A percentile compares a stretch with the other conserved stretches of the same genome.
These are phyloP conservation scores for Lagenidium giganteum DNA, from an alignment of 352 stramenopile species.

Conservation along the genomic window DNA sequence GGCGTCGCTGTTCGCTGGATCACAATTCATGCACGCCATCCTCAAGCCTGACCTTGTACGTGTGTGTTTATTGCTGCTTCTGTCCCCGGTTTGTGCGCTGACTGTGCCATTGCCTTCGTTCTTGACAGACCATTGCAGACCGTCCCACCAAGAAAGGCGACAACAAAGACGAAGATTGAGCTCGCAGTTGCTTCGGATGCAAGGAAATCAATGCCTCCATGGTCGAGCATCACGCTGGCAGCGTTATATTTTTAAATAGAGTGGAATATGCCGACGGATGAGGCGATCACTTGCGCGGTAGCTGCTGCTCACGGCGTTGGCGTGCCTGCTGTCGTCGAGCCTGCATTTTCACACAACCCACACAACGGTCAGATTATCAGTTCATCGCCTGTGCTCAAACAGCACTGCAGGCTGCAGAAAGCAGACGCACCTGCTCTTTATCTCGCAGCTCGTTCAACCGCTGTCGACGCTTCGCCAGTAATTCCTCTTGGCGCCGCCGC, in stretches of 20 bases:
- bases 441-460: constrained; percentile 61
- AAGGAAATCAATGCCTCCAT: too few species aligned
- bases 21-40: constrained; percentile 77
- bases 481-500: constrained; percentile 66
- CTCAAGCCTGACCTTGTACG: constrained; percentile 78
- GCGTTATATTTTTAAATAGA: constrained; percentile 15
- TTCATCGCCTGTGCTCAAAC: neutral
- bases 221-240: too few species aligned
- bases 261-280: constrained; percentile 4
- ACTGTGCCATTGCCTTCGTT: too few species aligned
- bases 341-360: constrained; percentile 17
- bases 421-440: constrained; percentile 50
- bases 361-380: neutral
- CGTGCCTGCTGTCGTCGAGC: constrained; percentile 47
- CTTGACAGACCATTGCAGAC: constrained; percentile 43
- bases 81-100: constrained; percentile 2
- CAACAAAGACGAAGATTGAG: constrained; percentile 5
- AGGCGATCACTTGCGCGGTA: constrained; percentile 2
- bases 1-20: constrained; percentile 79
- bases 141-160: constrained; percentile 20
- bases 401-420: neutral
- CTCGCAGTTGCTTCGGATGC: too few species aligned
- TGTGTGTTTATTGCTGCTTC: constrained; percentile 1
- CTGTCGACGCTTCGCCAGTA: constrained; percentile 53
- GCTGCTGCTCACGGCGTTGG: constrained; percentile 33